Percentiles rank a stretch among this genome's conserved stretches.
These are phyloP conservation scores for Calonectria leucothoes DNA, from an alignment of 2,329 filamentous ascomycete species.

Conservation along the genomic window DNA sequence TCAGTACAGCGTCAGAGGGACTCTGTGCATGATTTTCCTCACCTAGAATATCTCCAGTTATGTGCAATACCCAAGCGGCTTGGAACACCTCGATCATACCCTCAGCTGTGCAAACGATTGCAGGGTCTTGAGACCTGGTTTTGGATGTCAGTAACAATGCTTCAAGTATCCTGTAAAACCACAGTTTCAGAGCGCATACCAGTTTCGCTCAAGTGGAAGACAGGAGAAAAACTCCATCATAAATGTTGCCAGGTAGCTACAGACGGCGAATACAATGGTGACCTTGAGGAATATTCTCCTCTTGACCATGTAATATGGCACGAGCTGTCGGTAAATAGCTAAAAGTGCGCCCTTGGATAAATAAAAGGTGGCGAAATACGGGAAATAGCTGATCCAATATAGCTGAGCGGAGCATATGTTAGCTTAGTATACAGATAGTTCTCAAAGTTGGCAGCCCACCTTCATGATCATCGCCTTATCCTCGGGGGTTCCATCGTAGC, in stretches of 20 bases:
- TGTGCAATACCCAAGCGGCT: slow-evolving; percentile 25
- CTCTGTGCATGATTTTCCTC: background rate
- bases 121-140: background rate
- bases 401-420: background rate
- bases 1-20: background rate
- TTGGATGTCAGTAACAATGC: background rate
- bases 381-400: slow-evolving; percentile 25
- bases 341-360: slow-evolving; percentile 29
- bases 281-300: slow-evolving; percentile 23
- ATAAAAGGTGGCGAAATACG: slow-evolving; percentile 28
- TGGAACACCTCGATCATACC: background rate
- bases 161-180: fast-evolving
- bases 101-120: background rate
- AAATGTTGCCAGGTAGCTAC: slow-evolving; percentile 4
- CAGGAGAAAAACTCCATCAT: slow-evolving; percentile 14
- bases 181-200: background rate
- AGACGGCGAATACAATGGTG: background rate
- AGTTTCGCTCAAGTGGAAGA: slow-evolving; percentile 19
- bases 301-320: slow-evolving; percentile 26
- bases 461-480: background rate
- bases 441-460: background rate
- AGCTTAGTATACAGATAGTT: background rate
- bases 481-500: background rate
- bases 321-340: slow-evolving; percentile 21
- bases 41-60: slow-evolving; percentile 26